A percentile compares a stretch with the other conserved stretches of the same genome.
phyloP scores from a whole-genome alignment of 2,329 filamentous ascomycete genomes.

The Coniochaeta sp. region DNA sequence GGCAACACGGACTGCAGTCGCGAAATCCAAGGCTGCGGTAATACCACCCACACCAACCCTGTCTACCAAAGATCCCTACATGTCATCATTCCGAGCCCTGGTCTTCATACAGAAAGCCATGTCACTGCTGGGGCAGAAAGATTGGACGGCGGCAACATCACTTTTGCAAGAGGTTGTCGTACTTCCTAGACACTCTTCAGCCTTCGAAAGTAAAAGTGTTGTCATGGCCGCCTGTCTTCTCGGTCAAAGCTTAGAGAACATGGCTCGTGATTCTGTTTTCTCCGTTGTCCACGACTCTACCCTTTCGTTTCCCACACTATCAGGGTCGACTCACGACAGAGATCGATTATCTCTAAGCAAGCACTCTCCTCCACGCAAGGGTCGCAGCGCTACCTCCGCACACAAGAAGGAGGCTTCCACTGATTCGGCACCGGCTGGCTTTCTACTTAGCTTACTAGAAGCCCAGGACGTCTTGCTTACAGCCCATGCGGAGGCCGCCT shows the following conservation, averaged over 20 bases:
- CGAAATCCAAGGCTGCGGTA: conserved; percentile 15
- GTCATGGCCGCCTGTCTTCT: conserved; percentile 62
- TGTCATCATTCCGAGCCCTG: conserved; percentile 28
- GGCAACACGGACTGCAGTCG: not conserved
- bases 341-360: conserved; percentile 28
- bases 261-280: conserved; percentile 75
- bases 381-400: conserved; percentile 11
- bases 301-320: conserved; percentile 72
- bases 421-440: conserved; percentile 28
- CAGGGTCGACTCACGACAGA: conserved; percentile 30
- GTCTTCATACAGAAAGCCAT: conserved; percentile 35
- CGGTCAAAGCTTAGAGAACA: conserved; percentile 61
- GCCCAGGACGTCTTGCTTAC: conserved; percentile 61
- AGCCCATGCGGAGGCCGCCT: conserved; percentile 50
- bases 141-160: conserved; percentile 51
- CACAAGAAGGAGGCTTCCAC: conserved; percentile 10
- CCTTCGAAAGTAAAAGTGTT: conserved; percentile 43
- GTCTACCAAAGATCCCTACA: conserved; percentile 21
- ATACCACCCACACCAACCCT: conserved; percentile 14
- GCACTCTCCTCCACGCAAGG: conserved; percentile 25
- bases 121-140: conserved; percentile 38
- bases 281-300: conserved; percentile 90
- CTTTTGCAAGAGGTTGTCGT: conserved; percentile 44
- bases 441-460: conserved; percentile 53
- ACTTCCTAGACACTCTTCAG: conserved; percentile 26